Base-by-base conservation (phyloP, 495 filamentous ascomycete genomes). In the Aspergillus sclerotiicarbonarius region DNA sequence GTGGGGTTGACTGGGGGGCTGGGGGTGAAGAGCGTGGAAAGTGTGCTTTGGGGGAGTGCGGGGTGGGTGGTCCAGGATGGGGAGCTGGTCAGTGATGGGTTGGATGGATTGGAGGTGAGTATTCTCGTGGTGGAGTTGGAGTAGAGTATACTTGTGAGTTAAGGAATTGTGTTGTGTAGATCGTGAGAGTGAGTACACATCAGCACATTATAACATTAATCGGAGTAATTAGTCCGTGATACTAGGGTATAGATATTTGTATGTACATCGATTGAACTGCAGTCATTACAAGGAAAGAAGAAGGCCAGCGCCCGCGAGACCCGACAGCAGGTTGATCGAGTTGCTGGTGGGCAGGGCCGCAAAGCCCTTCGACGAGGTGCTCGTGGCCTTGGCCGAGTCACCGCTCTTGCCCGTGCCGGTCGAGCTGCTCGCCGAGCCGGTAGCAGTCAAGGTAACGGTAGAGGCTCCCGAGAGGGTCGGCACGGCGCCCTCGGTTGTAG, bases 241-340 rank as follows among this genome's bases (percentile, higher is more conserved):
- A 25, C 5, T 25, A 25, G n/a, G 13, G 13, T 35, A 35, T 10
- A 7, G 13, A 6, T 41, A 41, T 41, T 4, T 15, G 37, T 41
- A n/a, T n/a, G 13, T 13, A 6, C 12, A n/a, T 12, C 1, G 5
- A 4, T 4, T 2, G 12, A 6, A 15, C n/a, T 13, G n/a, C 15
- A 39, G 41, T 25, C 18, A 41, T 48, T 65, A 66, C 31, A 65
- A 18, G 7, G 59, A 53, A 10, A 67, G 56, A 18, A 69, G 56
- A 48, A 66, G 51, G 20, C 62, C 67, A 37, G 62, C 62, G 16
- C 64, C 64, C 13, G 63, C 58, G 1, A 67, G 48, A 33, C 64
- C 67, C 30, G 67, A 59, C 18, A 69, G 47, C 37, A 69, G 56
- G 31, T 63, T 58, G 29, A 57, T 62, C 21, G 59, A 13, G 21